Conservation (phyloP, 805 yeast genomes). For the Priceomyces fermenticarens region DNA sequence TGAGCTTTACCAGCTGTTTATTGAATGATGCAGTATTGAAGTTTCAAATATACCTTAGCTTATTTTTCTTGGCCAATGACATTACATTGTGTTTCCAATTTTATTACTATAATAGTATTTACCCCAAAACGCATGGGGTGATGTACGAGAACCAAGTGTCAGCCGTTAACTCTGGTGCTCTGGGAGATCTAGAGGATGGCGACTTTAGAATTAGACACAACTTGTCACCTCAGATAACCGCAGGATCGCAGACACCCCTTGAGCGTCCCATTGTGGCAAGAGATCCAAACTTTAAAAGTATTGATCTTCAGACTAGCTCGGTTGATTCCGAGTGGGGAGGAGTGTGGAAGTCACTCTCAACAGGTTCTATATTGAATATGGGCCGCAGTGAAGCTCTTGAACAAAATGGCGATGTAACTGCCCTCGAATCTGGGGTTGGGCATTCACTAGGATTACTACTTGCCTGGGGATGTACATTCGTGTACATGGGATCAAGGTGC, state of each 20-base stretch:
- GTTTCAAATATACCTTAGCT: constrained; percentile 38
- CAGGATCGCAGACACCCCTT: too few relatives aligned
- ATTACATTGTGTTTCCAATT: constrained; percentile 37
- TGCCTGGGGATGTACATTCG: constrained; percentile 78
- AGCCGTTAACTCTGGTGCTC: background rate
- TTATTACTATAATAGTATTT: constrained; percentile 39
- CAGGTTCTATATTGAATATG: constrained; percentile 4
- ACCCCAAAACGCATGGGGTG: constrained; percentile 20
- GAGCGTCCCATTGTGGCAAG: too few relatives aligned
- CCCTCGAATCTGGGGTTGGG: too few relatives aligned
- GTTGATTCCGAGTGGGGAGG: too few relatives aligned
- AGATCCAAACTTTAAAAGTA: too few relatives aligned
- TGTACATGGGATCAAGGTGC: constrained; percentile 74
- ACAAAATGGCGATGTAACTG: too few relatives aligned
- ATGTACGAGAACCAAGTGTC: background rate
- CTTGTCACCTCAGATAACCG: too few relatives aligned
- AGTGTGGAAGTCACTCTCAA: too few relatives aligned
- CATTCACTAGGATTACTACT: constrained; percentile 24
- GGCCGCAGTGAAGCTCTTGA: constrained; percentile 3
- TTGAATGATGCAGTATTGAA: constrained; percentile 34
- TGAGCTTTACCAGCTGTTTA: constrained; percentile 47
- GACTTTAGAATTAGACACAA: too few relatives aligned
- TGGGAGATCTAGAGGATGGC: background rate
- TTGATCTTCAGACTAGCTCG: too few relatives aligned
- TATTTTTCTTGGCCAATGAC: constrained; percentile 40